Percentiles rank a stretch among this genome's conserved stretches.
These are phyloP conservation scores for Gonapodya sp. DNA, from an alignment of 192 early-diverging fungal genomes.

Conservation along the genomic window DNA sequence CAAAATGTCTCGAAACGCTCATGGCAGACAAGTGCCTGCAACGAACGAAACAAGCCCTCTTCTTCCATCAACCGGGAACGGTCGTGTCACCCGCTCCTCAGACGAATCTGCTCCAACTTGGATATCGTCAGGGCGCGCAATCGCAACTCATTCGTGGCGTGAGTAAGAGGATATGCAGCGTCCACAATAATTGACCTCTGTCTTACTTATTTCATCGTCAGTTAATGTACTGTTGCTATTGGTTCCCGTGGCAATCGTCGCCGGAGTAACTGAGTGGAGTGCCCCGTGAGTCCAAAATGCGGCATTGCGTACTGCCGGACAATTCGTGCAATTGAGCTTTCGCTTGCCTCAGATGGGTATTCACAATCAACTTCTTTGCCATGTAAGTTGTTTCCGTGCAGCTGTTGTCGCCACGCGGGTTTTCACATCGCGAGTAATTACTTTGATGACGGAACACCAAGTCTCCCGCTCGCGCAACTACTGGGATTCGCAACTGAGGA, in stretches of 20 bases:
- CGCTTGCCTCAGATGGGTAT: slow-evolving; percentile 31
- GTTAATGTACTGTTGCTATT: slow-evolving; percentile 65
- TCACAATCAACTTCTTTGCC: slow-evolving; percentile 53
- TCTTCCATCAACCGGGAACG: too few relatives aligned
- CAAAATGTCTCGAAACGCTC: too few relatives aligned
- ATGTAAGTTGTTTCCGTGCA: not conserved
- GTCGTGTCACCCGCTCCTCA: too few relatives aligned
- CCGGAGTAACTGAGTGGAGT: slow-evolving; percentile 52
- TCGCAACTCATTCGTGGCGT: not conserved
- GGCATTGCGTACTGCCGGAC: too few relatives aligned
- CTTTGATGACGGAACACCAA: slow-evolving; percentile 17
- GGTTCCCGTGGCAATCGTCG: slow-evolving; percentile 67
- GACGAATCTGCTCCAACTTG: not conserved
- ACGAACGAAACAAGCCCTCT: too few relatives aligned
- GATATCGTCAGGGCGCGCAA: not conserved
- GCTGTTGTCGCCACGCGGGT: not conserved
- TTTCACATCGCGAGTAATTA: not conserved
- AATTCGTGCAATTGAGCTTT: not conserved
- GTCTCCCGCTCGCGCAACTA: slow-evolving; percentile 82
- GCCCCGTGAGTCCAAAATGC: slow-evolving; percentile 15
- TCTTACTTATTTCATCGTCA: too few relatives aligned
- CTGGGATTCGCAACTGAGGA: slow-evolving; percentile 86
- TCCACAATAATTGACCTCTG: too few relatives aligned
- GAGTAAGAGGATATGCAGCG: too few relatives aligned
- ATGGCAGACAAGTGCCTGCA: too few relatives aligned